These are phyloP conservation scores for Penstemon eatonii DNA, from an alignment of 257 asterid genomes.

Conservation along the genomic window DNA sequence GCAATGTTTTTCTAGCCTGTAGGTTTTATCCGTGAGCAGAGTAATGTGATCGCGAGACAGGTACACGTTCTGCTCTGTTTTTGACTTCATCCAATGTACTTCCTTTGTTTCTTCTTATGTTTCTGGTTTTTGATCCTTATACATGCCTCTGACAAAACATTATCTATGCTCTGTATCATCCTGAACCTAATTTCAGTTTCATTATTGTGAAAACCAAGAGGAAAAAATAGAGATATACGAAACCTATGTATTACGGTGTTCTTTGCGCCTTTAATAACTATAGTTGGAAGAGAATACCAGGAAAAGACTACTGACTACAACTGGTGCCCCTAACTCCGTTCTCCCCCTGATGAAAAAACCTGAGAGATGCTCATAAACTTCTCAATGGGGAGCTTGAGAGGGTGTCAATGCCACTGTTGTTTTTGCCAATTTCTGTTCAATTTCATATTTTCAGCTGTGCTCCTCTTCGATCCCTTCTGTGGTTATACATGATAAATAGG, in stretches of 20 bases:
- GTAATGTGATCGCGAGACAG: slow-evolving; percentile 86
- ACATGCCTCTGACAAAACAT: slow-evolving; percentile 21
- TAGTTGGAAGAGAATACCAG: too few species aligned
- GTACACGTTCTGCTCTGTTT: slow-evolving; percentile 40
- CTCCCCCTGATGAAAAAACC: too few species aligned
- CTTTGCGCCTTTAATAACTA: too few species aligned
- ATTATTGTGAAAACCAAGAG: background rate
- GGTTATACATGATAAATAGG: slow-evolving; percentile 17
- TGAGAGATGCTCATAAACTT: too few species aligned
- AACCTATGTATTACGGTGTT: too few species aligned
- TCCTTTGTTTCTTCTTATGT: background rate
- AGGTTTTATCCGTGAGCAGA: slow-evolving; percentile 91
- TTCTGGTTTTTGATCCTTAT: background rate
- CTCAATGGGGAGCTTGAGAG: too few species aligned
- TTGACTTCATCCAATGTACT: slow-evolving; percentile 16
- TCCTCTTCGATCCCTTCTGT: background rate
- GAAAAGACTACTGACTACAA: too few species aligned
- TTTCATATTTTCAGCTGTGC: slow-evolving; percentile 1
- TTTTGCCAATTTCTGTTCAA: slow-evolving; percentile 18
- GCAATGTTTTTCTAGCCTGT: slow-evolving; percentile 67
- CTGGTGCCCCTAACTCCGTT: too few species aligned
- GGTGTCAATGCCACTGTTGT: too few species aligned
- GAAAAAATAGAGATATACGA: too few species aligned
- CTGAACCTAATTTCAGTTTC: slow-evolving; percentile 22
- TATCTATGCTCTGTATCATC: slow-evolving; percentile 5